Conservation (phyloP, 2,329 filamentous ascomycete genomes). For the Curvularia hawaiiensis region DNA sequence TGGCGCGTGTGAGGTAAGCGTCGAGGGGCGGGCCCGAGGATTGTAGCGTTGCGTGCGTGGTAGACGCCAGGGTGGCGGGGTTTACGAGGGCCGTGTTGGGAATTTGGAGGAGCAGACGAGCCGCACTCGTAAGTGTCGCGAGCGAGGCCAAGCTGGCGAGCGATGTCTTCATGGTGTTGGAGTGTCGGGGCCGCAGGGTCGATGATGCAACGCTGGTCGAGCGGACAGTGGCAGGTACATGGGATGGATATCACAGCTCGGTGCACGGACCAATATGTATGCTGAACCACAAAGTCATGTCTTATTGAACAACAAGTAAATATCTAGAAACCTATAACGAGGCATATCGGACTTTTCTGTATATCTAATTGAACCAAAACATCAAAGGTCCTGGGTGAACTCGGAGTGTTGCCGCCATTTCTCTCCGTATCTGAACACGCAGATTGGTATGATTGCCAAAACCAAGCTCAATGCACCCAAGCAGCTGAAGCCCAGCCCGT, state of each 20-base stretch:
- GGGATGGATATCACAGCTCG: not conserved
- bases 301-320: not conserved
- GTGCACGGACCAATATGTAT: not conserved
- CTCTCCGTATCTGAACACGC: slow-evolving; percentile 58
- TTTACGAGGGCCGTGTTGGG: slow-evolving; percentile 52
- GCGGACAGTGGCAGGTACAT: not conserved
- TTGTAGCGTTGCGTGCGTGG: slow-evolving; percentile 70
- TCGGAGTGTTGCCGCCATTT: slow-evolving; percentile 58
- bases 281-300: not conserved
- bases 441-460: slow-evolving; percentile 58
- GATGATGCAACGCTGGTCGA: slow-evolving; percentile 3
- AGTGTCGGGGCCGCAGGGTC: not conserved
- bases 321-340: not conserved
- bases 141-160: slow-evolving; percentile 50
- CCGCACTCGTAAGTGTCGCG: slow-evolving; percentile 49
- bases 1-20: slow-evolving; percentile 69
- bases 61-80: slow-evolving; percentile 56
- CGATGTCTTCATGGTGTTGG: slow-evolving; percentile 33
- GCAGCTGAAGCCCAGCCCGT: slow-evolving; percentile 58
- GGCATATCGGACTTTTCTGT: no score
- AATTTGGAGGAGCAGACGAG: slow-evolving; percentile 59
- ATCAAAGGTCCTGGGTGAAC: slow-evolving; percentile 49
- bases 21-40: slow-evolving; percentile 57
- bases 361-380: not conserved
- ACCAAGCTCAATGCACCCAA: slow-evolving; percentile 51